These are phyloP conservation scores for Neoboletus brunneissimus DNA, from an alignment of 768 basidiomycete species.

Conservation along the genomic window DNA sequence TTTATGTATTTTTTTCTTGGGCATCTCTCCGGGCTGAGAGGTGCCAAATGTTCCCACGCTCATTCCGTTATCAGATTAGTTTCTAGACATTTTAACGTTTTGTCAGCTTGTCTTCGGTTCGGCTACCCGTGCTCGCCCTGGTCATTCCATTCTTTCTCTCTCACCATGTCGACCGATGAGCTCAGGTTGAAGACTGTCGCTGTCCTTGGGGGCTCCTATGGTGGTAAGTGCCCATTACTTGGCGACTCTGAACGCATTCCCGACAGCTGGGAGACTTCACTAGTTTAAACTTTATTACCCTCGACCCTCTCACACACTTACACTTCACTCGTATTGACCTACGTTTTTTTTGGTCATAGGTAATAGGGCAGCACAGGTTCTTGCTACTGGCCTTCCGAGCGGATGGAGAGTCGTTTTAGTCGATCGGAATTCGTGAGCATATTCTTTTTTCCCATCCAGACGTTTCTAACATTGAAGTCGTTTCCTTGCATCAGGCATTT, in stretches of 20 bases:
- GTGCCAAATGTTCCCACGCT: not conserved
- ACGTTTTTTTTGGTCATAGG: slow-evolving; percentile 31
- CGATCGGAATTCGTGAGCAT: slow-evolving; percentile 56
- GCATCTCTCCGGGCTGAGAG: not conserved
- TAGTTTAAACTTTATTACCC: not conserved
- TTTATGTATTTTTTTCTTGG: not conserved
- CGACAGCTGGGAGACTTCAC: not conserved
- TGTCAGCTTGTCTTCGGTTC: not conserved
- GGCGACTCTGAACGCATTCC: not conserved
- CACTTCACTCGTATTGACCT: not conserved
- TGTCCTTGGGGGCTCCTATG: slow-evolving; percentile 56
- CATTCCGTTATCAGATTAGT: not conserved
- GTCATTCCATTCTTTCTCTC: not conserved
- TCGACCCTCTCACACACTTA: not conserved
- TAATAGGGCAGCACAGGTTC: slow-evolving; percentile 45
- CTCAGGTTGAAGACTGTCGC: slow-evolving; percentile 38
- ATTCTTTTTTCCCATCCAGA: not conserved
- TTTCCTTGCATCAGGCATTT: slow-evolving; percentile 35
- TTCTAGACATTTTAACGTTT: not conserved
- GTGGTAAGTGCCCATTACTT: slow-evolving; percentile 35
- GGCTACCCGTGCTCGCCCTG: not conserved
- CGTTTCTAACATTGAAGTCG: not conserved
- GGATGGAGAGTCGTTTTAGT: slow-evolving; percentile 56
- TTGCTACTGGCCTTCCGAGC: slow-evolving; percentile 47
- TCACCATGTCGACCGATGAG: slow-evolving; percentile 8